These are phyloP conservation scores for Novymonas esmeraldas DNA, from an alignment of 208 protist species.

Conservation along the genomic window DNA sequence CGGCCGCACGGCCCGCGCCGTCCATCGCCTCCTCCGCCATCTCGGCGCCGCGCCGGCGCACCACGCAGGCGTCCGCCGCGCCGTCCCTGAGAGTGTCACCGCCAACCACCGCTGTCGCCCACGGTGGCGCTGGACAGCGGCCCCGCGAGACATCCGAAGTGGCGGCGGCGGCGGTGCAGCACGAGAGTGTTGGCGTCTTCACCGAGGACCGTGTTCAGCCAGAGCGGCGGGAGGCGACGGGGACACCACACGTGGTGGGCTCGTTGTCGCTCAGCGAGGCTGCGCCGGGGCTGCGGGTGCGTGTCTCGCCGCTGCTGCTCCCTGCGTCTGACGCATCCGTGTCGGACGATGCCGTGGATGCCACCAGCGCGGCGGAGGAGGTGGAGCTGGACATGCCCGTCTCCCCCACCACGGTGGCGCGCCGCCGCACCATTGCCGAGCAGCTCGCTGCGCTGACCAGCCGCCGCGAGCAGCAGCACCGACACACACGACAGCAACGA, in stretches of 20 bases:
- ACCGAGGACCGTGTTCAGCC: too few relatives aligned
- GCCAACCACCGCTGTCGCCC: neutral
- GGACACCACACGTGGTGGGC: too few relatives aligned
- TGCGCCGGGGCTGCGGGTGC: too few relatives aligned
- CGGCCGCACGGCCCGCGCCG: constrained; percentile 11
- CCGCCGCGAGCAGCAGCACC: constrained; percentile 51
- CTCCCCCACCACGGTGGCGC: constrained; percentile 15
- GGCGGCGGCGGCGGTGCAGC: too few relatives aligned
- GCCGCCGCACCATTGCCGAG: constrained; percentile 40
- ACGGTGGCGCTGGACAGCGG: neutral
- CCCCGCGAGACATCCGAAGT: neutral
- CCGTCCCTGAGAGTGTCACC: constrained; percentile 1
- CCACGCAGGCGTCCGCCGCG: neutral
- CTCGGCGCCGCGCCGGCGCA: neutral
- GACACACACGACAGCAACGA: constrained; percentile 15
- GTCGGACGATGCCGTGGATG: too few relatives aligned
- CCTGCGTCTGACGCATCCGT: too few relatives aligned
- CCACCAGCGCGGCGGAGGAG: neutral
- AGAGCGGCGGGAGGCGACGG: too few relatives aligned
- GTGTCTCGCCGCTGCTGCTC: too few relatives aligned
- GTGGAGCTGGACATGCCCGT: neutral
- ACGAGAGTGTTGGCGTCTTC: too few relatives aligned
- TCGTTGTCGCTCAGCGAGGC: too few relatives aligned
- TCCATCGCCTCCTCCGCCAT: neutral
- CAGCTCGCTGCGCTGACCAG: constrained; percentile 50